Percentiles rank a stretch among this genome's conserved stretches.
Conservation (phyloP, 495 filamentous ascomycete genomes). For the Aspergillus kassunensis region DNA sequence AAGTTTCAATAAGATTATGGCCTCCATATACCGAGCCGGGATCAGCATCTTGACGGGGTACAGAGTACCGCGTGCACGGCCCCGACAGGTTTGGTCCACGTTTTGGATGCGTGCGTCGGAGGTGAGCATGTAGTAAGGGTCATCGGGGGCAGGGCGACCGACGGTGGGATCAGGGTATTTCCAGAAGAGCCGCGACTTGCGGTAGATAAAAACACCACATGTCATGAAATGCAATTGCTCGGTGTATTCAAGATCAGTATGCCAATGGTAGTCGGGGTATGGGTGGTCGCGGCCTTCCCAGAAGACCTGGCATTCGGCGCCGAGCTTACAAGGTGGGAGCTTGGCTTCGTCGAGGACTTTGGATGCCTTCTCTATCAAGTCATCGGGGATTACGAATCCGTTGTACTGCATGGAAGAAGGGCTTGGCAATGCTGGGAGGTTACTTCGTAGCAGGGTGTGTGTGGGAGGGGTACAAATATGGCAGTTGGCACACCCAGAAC, state of each 20-base stretch:
- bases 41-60: constrained; percentile 1
- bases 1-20: background rate
- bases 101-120: background rate
- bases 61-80: background rate
- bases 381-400: background rate
- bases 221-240: background rate
- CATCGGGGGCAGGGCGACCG: background rate
- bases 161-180: background rate
- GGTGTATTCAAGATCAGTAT: background rate
- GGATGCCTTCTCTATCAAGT: background rate
- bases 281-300: background rate
- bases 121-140: background rate
- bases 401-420: too few relatives aligned
- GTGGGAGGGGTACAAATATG: background rate
- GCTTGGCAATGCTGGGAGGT: too few relatives aligned
- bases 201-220: background rate
- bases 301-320: background rate
- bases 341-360: background rate
- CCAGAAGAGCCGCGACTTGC: constrained; percentile 3
- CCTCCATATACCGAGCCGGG: constrained; percentile 1
- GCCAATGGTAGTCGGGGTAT: constrained; percentile 1
- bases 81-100: background rate
- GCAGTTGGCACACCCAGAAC: background rate
- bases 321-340: background rate
- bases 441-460: background rate